Evolutionary conservation across 176 grass and related monocot species (phyloP), one percentile per base, ranked within the genome.

Genomic region (Ananas comosus): DNA sequence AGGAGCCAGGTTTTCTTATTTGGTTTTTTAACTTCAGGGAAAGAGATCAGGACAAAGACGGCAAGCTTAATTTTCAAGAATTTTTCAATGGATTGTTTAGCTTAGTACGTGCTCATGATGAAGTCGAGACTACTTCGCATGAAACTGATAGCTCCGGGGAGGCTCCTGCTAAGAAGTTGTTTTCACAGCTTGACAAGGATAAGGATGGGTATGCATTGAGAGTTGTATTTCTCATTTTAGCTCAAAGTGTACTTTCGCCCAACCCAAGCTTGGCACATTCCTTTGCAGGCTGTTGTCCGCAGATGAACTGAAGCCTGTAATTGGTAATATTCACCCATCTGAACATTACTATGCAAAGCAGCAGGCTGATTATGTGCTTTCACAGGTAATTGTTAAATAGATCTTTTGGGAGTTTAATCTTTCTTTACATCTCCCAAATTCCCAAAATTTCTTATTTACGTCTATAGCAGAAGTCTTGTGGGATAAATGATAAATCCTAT

Each of bases 41-140:
- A 83, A 97, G 84, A 85, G 94, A 97, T 89, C 89, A 88, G 76
- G 86, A 99, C 70, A 81, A 75, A 33, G 94, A 93, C 56, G 82
- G 80, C 18, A 92, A 85, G 70, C 87, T 99, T 66, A 86, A 83
- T 73, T 99, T 93, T 76, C 84, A 91, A 80, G 89, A 99, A 66
- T 99, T 81, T 76, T 89, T 87, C 49, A 89, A 64, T 75, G 94
- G 90, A 29, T 72, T 99, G 23, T 99, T 99, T 74, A 86, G 90
- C 72, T 93, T 86, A 50, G 79, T 99, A 63, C 79, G 75, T 52
- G 81, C 85, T 77, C 81, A 84, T 80, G 84, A 99, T 72, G 89
- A 93, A 24, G 68, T 81, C 85, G 63, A 66, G 47, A 74, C 50
- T 74, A 48, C 83, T 58, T 59, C 83, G 80, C 57, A 87, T 63